Conservation (phyloP, 1,284 basidiomycete genomes). For the Malassezia pachydermatis region DNA sequence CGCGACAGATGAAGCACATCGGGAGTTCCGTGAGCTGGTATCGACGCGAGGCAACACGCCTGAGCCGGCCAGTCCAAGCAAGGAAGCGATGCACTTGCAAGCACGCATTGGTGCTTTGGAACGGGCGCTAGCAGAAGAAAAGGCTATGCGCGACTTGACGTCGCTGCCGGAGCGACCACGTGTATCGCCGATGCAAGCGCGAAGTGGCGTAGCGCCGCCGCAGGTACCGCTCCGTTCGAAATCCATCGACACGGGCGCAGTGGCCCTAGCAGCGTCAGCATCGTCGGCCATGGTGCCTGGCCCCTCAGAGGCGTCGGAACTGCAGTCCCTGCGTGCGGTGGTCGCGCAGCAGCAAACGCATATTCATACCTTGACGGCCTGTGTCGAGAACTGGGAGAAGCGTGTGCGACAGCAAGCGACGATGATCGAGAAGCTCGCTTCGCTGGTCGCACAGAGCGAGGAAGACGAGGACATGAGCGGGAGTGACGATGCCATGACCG, state of each 20-base stretch:
- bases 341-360: constrained; percentile 8
- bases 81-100: constrained; percentile 11
- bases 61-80: not conserved
- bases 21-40: constrained; percentile 19
- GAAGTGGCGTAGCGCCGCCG: constrained; percentile 10
- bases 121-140: constrained; percentile 14
- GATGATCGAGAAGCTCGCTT: constrained; percentile 11
- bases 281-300: too few relatives aligned
- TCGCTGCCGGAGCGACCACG: constrained; percentile 16
- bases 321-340: not conserved
- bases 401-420: constrained; percentile 14
- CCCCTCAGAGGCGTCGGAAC: too few relatives aligned
- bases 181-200: constrained; percentile 14
- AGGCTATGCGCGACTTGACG: constrained; percentile 15
- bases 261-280: not conserved
- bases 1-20: constrained; percentile 17
- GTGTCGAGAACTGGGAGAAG: constrained; percentile 12
- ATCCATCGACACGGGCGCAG: not conserved
- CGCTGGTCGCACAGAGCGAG: constrained; percentile 6
- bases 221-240: constrained; percentile 15
- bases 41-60: not conserved
- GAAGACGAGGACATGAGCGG: not conserved
- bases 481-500: not conserved
- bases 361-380: constrained; percentile 3
- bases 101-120: constrained; percentile 16